Conservation (phyloP, 768 basidiomycete species). For the Antrodiella citrinella region DNA sequence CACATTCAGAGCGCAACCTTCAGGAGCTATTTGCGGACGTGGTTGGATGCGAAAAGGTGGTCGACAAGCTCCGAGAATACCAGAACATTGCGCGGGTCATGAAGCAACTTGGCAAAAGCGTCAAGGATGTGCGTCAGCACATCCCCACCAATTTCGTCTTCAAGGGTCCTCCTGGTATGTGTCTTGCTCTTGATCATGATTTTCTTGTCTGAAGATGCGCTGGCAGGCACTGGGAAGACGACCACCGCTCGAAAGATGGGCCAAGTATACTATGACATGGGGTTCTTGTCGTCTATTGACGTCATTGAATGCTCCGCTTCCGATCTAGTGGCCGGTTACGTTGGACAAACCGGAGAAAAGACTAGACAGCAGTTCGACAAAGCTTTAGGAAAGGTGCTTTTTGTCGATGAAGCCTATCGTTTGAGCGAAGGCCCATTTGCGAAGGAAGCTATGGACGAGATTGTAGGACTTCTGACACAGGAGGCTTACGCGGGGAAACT, state of each 20-base stretch:
- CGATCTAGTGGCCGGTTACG: slow-evolving; percentile 61
- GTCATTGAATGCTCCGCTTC: slow-evolving; percentile 64
- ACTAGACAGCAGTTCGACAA: slow-evolving; percentile 51
- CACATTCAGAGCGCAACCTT: slow-evolving; percentile 42
- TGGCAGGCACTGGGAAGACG: slow-evolving; percentile 54
- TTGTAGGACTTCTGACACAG: slow-evolving; percentile 56
- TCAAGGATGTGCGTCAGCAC: slow-evolving; percentile 39
- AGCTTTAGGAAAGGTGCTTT: slow-evolving; percentile 59
- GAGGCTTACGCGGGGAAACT: slow-evolving; percentile 49
- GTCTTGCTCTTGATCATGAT: neutral
- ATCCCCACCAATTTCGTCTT: slow-evolving; percentile 63
- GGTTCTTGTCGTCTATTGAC: slow-evolving; percentile 39
- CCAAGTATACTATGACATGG: slow-evolving; percentile 58
- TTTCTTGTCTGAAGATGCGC: neutral
- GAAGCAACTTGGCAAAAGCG: slow-evolving; percentile 30
- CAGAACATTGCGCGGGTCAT: slow-evolving; percentile 40
- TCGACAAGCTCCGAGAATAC: slow-evolving; percentile 39
- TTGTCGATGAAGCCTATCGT: slow-evolving; percentile 68
- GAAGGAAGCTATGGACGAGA: slow-evolving; percentile 64
- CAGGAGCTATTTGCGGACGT: slow-evolving; percentile 53
- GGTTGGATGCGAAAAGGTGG: slow-evolving; percentile 49
- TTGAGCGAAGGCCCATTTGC: slow-evolving; percentile 55
- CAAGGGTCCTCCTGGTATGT: slow-evolving; percentile 62
- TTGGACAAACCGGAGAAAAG: slow-evolving; percentile 69
- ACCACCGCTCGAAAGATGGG: slow-evolving; percentile 56